Percentiles rank a stretch among this genome's conserved stretches.
These are phyloP conservation scores for Xerophyta viscosa DNA, from an alignment of 106 monocot species.

Conservation along the genomic window DNA sequence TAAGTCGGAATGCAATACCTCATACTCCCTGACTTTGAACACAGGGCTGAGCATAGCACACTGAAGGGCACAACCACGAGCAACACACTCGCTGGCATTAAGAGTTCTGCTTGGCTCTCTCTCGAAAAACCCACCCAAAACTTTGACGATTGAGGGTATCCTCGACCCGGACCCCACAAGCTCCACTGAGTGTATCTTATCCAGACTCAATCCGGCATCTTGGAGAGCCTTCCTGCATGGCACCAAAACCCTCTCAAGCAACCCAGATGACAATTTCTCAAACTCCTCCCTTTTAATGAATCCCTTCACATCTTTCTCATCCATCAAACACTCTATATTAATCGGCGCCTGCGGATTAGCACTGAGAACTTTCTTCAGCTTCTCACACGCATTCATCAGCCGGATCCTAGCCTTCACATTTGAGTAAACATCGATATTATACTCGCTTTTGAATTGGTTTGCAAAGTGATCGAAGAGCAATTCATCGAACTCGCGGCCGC, in stretches of 20 bases:
- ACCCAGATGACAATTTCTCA: conserved; percentile 51
- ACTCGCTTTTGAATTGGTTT: conserved; percentile 46
- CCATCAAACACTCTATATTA: conserved; percentile 92
- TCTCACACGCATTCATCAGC: conserved; percentile 65
- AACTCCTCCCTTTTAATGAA: conserved; percentile 86
- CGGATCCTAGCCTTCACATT: conserved; percentile 54
- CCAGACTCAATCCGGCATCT: conserved; percentile 30
- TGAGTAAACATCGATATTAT: conserved; percentile 54
- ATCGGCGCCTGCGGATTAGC: conserved; percentile 68
- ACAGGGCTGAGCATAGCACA: conserved; percentile 71
- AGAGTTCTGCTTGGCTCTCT: conserved; percentile 52
- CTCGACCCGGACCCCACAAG: conserved; percentile 89
- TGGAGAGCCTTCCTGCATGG: conserved; percentile 54
- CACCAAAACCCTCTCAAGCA: conserved; percentile 54
- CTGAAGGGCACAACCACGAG: conserved; percentile 74
- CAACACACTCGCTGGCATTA: conserved; percentile 81
- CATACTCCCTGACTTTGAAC: conserved; percentile 71
- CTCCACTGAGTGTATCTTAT: conserved; percentile 64
- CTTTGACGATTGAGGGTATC: conserved; percentile 54
- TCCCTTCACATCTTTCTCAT: conserved; percentile 90
- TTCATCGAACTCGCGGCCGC: conserved; percentile 88
- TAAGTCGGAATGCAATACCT: conserved; percentile 44
- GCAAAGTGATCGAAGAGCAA: conserved; percentile 63
- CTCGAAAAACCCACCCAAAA: conserved; percentile 47
- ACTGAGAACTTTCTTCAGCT: conserved; percentile 87